phyloP scores from a whole-genome alignment of 768 basidiomycete genomes.

The Agaricus blazei region DNA sequence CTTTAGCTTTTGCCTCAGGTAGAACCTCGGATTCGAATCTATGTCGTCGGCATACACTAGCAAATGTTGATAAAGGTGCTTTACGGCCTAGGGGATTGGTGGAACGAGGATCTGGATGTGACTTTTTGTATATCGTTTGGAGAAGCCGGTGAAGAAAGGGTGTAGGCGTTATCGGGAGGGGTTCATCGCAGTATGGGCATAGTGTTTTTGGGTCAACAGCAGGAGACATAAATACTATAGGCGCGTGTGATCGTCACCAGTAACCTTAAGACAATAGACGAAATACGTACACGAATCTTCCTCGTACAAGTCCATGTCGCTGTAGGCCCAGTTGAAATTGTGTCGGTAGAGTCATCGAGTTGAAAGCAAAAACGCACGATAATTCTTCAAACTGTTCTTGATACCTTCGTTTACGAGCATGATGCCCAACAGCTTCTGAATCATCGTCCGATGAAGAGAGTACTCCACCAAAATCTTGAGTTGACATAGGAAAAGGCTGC shows the following conservation, averaged over 20 bases:
- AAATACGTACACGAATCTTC: slow-evolving; percentile 36
- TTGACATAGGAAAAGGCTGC: slow-evolving; percentile 9
- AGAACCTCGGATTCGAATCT: slow-evolving; percentile 70
- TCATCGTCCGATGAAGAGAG: not conserved
- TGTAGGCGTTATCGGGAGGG: slow-evolving; percentile 58
- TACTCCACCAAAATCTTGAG: slow-evolving; percentile 1
- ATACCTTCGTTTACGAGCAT: slow-evolving; percentile 4
- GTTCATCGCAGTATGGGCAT: slow-evolving; percentile 80
- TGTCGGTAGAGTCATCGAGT: not conserved
- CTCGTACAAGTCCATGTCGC: slow-evolving; percentile 17
- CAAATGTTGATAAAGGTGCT: slow-evolving; percentile 52
- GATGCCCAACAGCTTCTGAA: not conserved
- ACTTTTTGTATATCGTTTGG: slow-evolving; percentile 43
- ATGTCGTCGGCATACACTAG: slow-evolving; percentile 73
- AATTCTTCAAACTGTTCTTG: not conserved
- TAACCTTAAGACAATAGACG: not conserved
- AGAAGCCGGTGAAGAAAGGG: slow-evolving; percentile 53
- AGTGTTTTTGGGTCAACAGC: slow-evolving; percentile 58
- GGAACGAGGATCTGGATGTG: slow-evolving; percentile 57
- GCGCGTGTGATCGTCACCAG: not conserved
- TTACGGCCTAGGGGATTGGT: slow-evolving; percentile 61
- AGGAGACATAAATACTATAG: slow-evolving; percentile 46
- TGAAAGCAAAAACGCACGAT: not conserved
- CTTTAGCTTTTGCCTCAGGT: slow-evolving; percentile 62
- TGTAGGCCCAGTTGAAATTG: not conserved